A percentile compares a stretch with the other conserved stretches of the same genome.
phyloP scores from a whole-genome alignment of 805 yeast species.

The Candida maris region DNA sequence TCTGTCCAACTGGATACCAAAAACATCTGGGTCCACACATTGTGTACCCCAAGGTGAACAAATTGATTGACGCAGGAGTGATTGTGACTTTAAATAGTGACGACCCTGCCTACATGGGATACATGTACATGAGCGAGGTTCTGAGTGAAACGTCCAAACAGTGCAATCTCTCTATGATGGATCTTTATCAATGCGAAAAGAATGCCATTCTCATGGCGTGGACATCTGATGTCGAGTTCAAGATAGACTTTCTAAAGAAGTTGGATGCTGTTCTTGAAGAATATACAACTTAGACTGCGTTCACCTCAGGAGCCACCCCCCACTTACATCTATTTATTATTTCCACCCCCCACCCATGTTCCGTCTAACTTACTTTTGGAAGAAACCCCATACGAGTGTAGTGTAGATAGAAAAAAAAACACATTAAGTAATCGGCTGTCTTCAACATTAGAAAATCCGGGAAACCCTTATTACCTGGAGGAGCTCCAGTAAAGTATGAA shows the following conservation, averaged over 20 bases:
- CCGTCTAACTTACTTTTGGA: too few relatives aligned
- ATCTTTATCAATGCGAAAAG: constrained; percentile 17
- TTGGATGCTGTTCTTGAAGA: constrained; percentile 9
- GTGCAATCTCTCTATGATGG: constrained; percentile 12
- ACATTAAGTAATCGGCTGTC: too few relatives aligned
- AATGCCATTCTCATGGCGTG: constrained; percentile 22
- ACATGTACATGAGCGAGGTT: constrained; percentile 41
- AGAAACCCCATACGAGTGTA: too few relatives aligned
- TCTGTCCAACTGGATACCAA: constrained; percentile 40
- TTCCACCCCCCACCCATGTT: too few relatives aligned
- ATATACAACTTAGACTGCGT: background rate
- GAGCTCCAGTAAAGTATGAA: too few relatives aligned
- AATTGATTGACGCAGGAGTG: constrained; percentile 35
- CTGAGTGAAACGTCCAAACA: constrained; percentile 15
- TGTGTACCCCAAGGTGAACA: constrained; percentile 41
- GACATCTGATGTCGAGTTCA: constrained; percentile 20
- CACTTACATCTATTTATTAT: too few relatives aligned
- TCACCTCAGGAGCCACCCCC: too few relatives aligned
- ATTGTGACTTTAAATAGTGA: constrained; percentile 40
- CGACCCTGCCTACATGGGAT: constrained; percentile 40
- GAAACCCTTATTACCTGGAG: too few relatives aligned
- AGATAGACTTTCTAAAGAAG: constrained; percentile 10
- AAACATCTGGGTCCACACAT: constrained; percentile 26
- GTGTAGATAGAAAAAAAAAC: too few relatives aligned
- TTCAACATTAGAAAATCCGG: too few relatives aligned